phyloP scores from a whole-genome alignment of 768 basidiomycete genomes.

The Pleurotus platypus region DNA sequence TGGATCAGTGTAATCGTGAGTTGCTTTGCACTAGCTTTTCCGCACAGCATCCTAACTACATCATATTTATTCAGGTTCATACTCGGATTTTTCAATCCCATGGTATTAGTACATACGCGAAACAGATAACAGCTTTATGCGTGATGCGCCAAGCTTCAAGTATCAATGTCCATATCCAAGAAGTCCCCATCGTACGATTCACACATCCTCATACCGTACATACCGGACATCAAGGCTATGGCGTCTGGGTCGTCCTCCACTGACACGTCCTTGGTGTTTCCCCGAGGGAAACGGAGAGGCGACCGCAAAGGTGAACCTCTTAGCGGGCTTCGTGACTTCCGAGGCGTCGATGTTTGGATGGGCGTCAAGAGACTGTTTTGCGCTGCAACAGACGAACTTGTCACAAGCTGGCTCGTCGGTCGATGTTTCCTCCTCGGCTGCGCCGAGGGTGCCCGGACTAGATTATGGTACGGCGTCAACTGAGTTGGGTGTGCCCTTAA shows the following conservation, averaged over 20 bases:
- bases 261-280: background rate
- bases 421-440: background rate
- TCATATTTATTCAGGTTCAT: too few species aligned
- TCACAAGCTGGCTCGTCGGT: background rate
- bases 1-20: background rate
- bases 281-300: background rate
- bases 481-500: too few species aligned
- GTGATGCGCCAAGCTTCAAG: background rate
- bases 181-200: conserved; percentile 8
- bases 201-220: conserved; percentile 3
- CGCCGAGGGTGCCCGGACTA: background rate
- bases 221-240: background rate
- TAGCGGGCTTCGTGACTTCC: background rate
- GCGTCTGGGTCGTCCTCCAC: background rate
- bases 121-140: background rate
- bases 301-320: background rate
- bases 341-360: background rate
- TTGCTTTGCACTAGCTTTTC: too few species aligned
- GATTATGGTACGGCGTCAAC: background rate
- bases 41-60: too few species aligned
- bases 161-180: conserved; percentile 1
- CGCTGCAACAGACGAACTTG: background rate
- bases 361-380: background rate
- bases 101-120: too few species aligned
- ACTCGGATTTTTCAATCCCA: too few species aligned